Conservation (phyloP, 495 filamentous ascomycete genomes). For the Talaromyces wortmannii region DNA sequence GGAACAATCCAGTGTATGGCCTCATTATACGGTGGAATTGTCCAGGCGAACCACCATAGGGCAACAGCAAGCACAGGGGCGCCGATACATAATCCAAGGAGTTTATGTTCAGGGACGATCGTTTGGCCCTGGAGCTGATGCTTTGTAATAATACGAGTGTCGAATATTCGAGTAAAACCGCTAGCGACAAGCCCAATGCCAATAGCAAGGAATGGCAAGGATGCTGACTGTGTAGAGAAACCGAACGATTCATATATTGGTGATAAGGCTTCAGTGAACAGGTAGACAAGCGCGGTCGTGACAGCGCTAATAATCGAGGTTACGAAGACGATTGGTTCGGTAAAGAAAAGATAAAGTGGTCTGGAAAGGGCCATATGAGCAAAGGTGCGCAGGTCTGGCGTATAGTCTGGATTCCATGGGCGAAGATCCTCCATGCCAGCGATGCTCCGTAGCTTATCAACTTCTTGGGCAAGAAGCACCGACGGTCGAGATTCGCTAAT, state of each 20-base stretch:
- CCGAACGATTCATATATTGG: conserved; percentile 37
- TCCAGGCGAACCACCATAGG: conserved; percentile 48
- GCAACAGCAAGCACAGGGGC: conserved; percentile 35
- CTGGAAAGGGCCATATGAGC: conserved; percentile 30
- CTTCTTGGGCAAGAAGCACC: conserved; percentile 26
- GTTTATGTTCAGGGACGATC: conserved; percentile 42
- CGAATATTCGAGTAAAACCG: conserved; percentile 35
- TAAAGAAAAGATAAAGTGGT: conserved; percentile 38
- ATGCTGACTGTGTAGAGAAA: conserved; percentile 24
- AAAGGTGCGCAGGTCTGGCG: conserved; percentile 29
- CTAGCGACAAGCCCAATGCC: conserved; percentile 32
- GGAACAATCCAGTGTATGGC: conserved; percentile 33
- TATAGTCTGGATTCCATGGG: conserved; percentile 33
- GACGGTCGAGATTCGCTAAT: conserved; percentile 40
- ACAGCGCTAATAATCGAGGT: conserved; percentile 38
- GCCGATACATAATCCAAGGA: conserved; percentile 36
- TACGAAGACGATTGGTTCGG: conserved; percentile 42
- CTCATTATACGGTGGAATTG: conserved; percentile 30
- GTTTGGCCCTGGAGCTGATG: conserved; percentile 15
- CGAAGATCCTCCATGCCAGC: conserved; percentile 17
- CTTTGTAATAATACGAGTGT: conserved; percentile 21
- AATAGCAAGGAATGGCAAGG: conserved; percentile 39
- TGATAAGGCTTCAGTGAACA: conserved; percentile 44
- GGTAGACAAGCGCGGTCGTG: conserved; percentile 45
- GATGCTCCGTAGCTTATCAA: conserved; percentile 16